Evolutionary conservation across 495 filamentous ascomycete genomes (phyloP), one percentile per base, ranked within the genome.

Genomic region (Ascodesmis nigricans): DNA sequence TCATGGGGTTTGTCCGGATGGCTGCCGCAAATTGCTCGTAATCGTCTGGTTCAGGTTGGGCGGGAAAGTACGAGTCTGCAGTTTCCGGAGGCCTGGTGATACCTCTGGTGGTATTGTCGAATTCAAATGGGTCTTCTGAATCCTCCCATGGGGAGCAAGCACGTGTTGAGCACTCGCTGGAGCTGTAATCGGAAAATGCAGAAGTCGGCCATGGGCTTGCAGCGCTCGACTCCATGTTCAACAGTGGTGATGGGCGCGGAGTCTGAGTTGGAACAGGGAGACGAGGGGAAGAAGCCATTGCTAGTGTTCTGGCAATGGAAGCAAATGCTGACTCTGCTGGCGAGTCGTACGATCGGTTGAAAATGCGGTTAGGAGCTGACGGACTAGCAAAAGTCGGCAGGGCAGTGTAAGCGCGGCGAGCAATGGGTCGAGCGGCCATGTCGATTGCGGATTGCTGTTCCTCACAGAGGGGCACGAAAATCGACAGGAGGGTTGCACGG

Each of bases 131-230:
- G 29, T 52, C 48, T 7, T 39, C 34, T 35, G 43, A 36, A 15
- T 40, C 47, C 21, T 49, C 43, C 9, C 43, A 48, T 8, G 47
- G 47, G 5, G 48, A 47, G 27, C 51, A 51, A 29, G 42, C 25
- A 13, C 26, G 17, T 9, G 43, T 38, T 13, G 48, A 52, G 22
- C 43, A 45, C 3, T 45, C 40, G 31, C 48, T 52, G 20, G 47
- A 51, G 10, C 48, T 48, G 11, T 50, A 52, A 29, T 52, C 48
- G 7, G 48, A 52, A 24, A 52, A 52, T 17, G 36, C 48, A 16
- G 48, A 52, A 11, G 34, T 21, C n/a, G 48, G 48, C 44, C 43
- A 50, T 4, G 47, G 47, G 11, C 46, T 49, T 21, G 31, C 5
- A 21, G 18, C n/a, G 14, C 7, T 19, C 21, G 19, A 26, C 8